Percentiles rank a stretch among this genome's conserved stretches.
Evolutionary conservation across 306 rosid genomes (phyloP).

Genomic region (Ormosia semicastrata): DNA sequence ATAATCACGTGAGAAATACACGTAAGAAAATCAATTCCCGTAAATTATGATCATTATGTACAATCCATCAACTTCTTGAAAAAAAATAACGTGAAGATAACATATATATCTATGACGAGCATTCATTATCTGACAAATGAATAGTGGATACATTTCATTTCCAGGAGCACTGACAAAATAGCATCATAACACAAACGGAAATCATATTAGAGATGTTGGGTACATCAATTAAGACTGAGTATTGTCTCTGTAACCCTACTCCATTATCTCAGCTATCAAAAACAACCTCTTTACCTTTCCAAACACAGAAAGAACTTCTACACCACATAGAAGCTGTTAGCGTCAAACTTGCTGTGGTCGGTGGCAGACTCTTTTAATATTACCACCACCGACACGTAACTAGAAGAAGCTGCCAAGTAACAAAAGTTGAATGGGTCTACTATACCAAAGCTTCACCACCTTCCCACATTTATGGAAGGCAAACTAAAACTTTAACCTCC

Average conservation of each 20-base stretch:
- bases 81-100: constrained; percentile 8
- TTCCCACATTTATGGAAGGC: constrained; percentile 64
- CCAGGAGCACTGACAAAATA: constrained; percentile 34
- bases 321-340: constrained; percentile 43
- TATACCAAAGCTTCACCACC: constrained; percentile 57
- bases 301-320: constrained; percentile 40
- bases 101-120: constrained; percentile 29
- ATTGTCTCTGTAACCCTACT: constrained; percentile 34
- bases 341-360: constrained; percentile 43
- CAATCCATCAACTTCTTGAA: not conserved
- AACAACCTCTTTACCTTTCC: constrained; percentile 29
- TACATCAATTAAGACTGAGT: constrained; percentile 39
- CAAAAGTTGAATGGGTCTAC: constrained; percentile 46
- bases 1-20: too few species aligned
- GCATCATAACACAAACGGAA: constrained; percentile 39
- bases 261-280: constrained; percentile 36
- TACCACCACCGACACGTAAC: constrained; percentile 45
- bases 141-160: constrained; percentile 15
- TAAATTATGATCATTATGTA: not conserved
- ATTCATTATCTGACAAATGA: constrained; percentile 35
- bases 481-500: constrained; percentile 85
- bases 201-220: constrained; percentile 39
- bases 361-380: constrained; percentile 54
- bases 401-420: constrained; percentile 38
- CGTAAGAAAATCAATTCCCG: too few species aligned